Evolutionary conservation across 2,329 filamentous ascomycete species (phyloP).

Genomic region (Pseudogymnoascus sp.): DNA sequence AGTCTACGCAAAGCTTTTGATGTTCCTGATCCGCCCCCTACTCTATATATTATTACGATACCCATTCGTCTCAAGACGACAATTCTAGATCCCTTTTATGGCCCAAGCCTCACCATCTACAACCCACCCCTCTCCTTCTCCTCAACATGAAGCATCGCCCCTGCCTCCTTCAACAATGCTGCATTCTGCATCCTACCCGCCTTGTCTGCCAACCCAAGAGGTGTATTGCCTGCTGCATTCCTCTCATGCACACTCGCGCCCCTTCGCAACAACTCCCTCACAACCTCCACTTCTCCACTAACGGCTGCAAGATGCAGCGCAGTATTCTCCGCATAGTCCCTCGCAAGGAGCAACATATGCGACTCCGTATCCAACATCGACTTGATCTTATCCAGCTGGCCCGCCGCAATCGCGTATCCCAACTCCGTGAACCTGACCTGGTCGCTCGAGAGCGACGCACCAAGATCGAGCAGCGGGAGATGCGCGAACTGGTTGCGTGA

Average conservation of each 20-base stretch:
- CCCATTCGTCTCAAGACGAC: not conserved
- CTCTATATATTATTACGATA: constrained; percentile 8
- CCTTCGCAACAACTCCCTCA: constrained; percentile 50
- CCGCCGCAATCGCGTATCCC: constrained; percentile 55
- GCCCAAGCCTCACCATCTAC: not conserved
- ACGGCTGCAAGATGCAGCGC: constrained; percentile 34
- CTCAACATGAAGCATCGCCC: constrained; percentile 52
- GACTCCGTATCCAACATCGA: constrained; percentile 25
- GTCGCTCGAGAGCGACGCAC: constrained; percentile 40
- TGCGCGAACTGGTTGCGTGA: constrained; percentile 33
- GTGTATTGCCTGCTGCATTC: constrained; percentile 59
- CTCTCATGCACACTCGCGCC: constrained; percentile 62
- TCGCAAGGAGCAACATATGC: constrained; percentile 27
- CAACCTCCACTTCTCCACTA: constrained; percentile 43
- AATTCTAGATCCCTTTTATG: not conserved
- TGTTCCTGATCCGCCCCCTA: not conserved
- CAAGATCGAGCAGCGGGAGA: constrained; percentile 39
- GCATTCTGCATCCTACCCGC: constrained; percentile 48
- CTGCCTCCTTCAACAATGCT: constrained; percentile 48
- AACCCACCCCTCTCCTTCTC: constrained; percentile 30
- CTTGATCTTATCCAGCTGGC: constrained; percentile 40
- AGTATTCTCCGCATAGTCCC: constrained; percentile 34
- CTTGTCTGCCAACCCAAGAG: constrained; percentile 56
- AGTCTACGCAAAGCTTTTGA: constrained; percentile 2
- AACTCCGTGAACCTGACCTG: constrained; percentile 52